These are phyloP conservation scores for Simplicillium aogashimaense DNA, from an alignment of 2,329 filamentous ascomycete species.

Conservation along the genomic window DNA sequence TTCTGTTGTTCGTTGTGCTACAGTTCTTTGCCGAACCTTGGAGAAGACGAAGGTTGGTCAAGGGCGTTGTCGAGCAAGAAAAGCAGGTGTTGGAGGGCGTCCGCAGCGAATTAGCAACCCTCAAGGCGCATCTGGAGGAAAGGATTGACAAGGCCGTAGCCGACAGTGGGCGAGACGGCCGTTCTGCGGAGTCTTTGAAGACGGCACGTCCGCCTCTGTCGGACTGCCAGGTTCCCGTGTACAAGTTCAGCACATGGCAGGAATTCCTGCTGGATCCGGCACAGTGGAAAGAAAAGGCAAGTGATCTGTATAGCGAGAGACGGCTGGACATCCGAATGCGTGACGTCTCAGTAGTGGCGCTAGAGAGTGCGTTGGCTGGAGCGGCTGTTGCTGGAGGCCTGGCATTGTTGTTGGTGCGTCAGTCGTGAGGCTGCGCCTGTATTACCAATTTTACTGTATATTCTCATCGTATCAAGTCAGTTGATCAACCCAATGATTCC, in stretches of 20 bases:
- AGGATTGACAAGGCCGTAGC: constrained; percentile 9
- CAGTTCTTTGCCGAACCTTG: constrained; percentile 91
- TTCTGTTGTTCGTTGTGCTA: constrained; percentile 75
- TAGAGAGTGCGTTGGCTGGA: constrained; percentile 59
- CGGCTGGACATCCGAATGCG: constrained; percentile 54
- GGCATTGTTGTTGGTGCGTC: constrained; percentile 34
- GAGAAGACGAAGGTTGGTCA: constrained; percentile 71
- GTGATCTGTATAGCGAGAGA: constrained; percentile 58
- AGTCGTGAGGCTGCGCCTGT: constrained; percentile 11
- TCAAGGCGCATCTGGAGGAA: constrained; percentile 17
- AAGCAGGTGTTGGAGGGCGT: constrained; percentile 45
- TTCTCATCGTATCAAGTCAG: background rate
- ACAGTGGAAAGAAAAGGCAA: constrained; percentile 36
- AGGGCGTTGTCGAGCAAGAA: constrained; percentile 72
- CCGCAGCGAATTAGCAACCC: constrained; percentile 26
- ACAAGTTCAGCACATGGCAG: constrained; percentile 25
- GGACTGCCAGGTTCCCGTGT: no score
- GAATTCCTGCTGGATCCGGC: constrained; percentile 29
- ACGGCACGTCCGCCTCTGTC: background rate
- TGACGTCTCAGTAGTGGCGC: constrained; percentile 58
- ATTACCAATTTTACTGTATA: constrained; percentile 1
- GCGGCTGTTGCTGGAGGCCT: constrained; percentile 48
- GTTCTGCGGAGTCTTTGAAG: constrained; percentile 1
- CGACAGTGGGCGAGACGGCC: constrained; percentile 5
- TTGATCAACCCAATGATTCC: background rate